Evolutionary conservation across 257 asterid genomes (phyloP), one percentile per base, ranked within the genome.

Genomic region (Cinchona pubescens): DNA sequence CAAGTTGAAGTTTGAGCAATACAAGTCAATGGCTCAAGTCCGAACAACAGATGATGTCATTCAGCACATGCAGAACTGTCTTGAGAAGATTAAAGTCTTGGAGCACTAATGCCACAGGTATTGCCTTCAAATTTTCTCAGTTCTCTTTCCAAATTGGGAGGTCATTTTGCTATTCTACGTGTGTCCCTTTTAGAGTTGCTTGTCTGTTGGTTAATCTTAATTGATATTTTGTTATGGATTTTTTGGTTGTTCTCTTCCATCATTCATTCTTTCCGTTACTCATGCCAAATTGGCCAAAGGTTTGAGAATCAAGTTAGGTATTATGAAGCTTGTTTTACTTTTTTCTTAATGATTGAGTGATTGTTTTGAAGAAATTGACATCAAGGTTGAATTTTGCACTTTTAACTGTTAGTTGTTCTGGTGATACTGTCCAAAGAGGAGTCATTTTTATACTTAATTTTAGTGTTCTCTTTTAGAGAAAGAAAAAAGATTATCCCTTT

Each of bases 1-100:
- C 19, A 90, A 88, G 74, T 77, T 78, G 86, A 94, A 92, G 83
- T 90, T 88, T 43, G 92, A 92, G 76, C 97, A 88, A 34, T 88
- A 85, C 90, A 90, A 92, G 79, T 76, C 83, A 78, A 78, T 46
- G 30, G 85, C 86, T 9, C 96, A 89, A 63, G 88, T 80, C 55
- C 83, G 83, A 53, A 71, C 88, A 30, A 79, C 91, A 3, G 81
- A 83, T 5, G 85, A 82, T 69, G 61, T 79, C 60, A 79, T 82
- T 51, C 93, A 82, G 65, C 93, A 81, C 56, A 90, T 94, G 97
- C 90, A 80, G 74, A 89, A 88, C 78, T 84, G 83, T 79, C 83
- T 92, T 32, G 96, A 83, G 79, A 92, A 90, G 91, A 88, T 94
- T 85, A 89, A 85, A 82, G 40, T 67, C 71, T 84, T 94, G 88